Evolutionary conservation across 2,329 filamentous ascomycete species (phyloP).

Genomic region (Monosporascus ibericus): DNA sequence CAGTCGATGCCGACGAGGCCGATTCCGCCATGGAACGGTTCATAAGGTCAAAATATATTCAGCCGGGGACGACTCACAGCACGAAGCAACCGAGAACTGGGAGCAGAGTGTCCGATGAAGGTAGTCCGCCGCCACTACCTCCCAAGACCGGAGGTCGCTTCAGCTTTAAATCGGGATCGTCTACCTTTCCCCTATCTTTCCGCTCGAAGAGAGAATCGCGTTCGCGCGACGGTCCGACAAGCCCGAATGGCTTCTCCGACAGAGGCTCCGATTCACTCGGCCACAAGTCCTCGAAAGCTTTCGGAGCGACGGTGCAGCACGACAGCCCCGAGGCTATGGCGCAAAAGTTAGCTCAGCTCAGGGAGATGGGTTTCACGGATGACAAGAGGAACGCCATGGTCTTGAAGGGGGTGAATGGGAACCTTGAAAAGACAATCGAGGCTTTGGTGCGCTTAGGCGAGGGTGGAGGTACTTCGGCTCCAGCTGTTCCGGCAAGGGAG

Average conservation of each 20-base stretch:
- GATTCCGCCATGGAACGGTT: slow-evolving; percentile 94
- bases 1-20: slow-evolving; percentile 84
- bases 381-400: slow-evolving; percentile 74
- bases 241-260: slow-evolving; percentile 26
- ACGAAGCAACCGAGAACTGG: slow-evolving; percentile 33
- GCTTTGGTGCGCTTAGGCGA: slow-evolving; percentile 78
- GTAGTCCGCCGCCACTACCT: slow-evolving; percentile 53
- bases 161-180: slow-evolving; percentile 49
- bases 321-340: slow-evolving; percentile 57
- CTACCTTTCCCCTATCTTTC: slow-evolving; percentile 59
- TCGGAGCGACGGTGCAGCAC: slow-evolving; percentile 61
- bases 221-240: slow-evolving; percentile 26
- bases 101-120: slow-evolving; percentile 50
- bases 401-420: slow-evolving; percentile 76
- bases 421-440: slow-evolving; percentile 81
- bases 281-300: slow-evolving; percentile 62
- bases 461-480: slow-evolving; percentile 41
- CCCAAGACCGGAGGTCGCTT: slow-evolving; percentile 60
- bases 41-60: slow-evolving; percentile 89
- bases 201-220: slow-evolving; percentile 50
- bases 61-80: slow-evolving; percentile 33
- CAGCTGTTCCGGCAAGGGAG: slow-evolving; percentile 41
- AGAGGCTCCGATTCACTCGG: slow-evolving; percentile 31
- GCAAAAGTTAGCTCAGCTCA: slow-evolving; percentile 67
- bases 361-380: slow-evolving; percentile 89